Evolutionary conservation across 1,284 basidiomycete genomes (phyloP).

Genomic region (Gomphus bonarii): DNA sequence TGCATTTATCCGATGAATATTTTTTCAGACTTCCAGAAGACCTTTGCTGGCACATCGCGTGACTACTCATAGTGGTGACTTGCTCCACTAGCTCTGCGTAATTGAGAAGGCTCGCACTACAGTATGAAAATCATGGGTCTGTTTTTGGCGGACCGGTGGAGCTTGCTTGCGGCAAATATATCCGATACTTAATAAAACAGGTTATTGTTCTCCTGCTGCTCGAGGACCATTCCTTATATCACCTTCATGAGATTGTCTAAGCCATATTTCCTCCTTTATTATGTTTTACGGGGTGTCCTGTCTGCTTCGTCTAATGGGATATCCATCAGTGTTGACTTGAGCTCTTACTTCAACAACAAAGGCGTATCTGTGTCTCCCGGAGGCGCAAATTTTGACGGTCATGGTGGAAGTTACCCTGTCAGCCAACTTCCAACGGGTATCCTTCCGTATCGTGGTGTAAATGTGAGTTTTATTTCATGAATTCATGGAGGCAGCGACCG

Average conservation of each 20-base stretch:
- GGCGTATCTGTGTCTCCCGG: conserved; percentile 2
- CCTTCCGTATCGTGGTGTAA: conserved; percentile 4
- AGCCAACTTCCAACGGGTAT: background rate
- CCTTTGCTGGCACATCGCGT: no score
- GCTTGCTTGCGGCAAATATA: background rate
- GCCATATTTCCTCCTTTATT: background rate
- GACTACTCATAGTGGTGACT: no score
- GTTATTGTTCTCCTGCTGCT: background rate
- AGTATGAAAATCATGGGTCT: no score
- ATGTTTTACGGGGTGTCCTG: background rate
- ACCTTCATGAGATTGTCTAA: background rate
- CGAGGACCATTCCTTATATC: background rate
- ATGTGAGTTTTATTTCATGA: background rate
- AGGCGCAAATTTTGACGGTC: conserved; percentile 7
- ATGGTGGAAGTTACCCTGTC: conserved; percentile 6
- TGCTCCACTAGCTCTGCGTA: no score
- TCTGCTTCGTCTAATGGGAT: background rate
- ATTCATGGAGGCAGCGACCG: background rate
- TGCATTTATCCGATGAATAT: no score
- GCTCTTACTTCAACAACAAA: conserved; percentile 8
- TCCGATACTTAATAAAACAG: background rate
- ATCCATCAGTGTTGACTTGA: background rate
- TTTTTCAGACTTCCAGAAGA: no score
- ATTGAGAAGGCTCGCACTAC: no score
- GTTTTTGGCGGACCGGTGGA: background rate